Conservation (phyloP, 1,284 basidiomycete genomes). For the Puccinia triticina region DNA sequence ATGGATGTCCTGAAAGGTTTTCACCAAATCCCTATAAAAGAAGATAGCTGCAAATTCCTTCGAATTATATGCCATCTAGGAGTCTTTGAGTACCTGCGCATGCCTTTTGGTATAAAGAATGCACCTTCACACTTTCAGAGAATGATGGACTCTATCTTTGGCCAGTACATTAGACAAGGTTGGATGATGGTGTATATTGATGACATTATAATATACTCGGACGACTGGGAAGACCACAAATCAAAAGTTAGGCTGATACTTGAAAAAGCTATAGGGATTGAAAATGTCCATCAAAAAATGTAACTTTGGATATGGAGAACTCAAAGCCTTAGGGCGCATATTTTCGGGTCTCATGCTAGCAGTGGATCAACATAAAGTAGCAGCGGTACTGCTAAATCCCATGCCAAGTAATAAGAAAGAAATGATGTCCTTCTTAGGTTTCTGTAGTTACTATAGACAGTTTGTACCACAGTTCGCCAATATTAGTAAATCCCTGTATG, state of each 20-base stretch:
- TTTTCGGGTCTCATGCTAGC: slow-evolving; percentile 59
- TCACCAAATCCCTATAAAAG: neutral
- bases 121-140: neutral
- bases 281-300: neutral
- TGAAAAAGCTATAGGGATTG: neutral
- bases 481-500: neutral
- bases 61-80: neutral
- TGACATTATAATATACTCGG: neutral
- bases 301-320: neutral
- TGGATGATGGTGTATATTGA: neutral
- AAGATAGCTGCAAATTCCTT: neutral
- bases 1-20: slow-evolving; percentile 16
- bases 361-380: slow-evolving; percentile 63
- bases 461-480: neutral
- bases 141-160: neutral
- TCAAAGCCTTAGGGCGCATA: slow-evolving; percentile 60
- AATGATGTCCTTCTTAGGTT: slow-evolving; percentile 61
- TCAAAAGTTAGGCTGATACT: neutral
- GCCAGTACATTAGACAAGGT: neutral
- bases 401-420: slow-evolving; percentile 59
- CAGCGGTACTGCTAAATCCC: slow-evolving; percentile 62
- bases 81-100: neutral
- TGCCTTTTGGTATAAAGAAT: neutral
- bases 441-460: slow-evolving; percentile 61
- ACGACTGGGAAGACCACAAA: neutral